Evolutionary conservation across 352 stramenopile species (phyloP), one percentile per base, ranked within the genome.

Genomic region (Pythium rishiriense): DNA sequence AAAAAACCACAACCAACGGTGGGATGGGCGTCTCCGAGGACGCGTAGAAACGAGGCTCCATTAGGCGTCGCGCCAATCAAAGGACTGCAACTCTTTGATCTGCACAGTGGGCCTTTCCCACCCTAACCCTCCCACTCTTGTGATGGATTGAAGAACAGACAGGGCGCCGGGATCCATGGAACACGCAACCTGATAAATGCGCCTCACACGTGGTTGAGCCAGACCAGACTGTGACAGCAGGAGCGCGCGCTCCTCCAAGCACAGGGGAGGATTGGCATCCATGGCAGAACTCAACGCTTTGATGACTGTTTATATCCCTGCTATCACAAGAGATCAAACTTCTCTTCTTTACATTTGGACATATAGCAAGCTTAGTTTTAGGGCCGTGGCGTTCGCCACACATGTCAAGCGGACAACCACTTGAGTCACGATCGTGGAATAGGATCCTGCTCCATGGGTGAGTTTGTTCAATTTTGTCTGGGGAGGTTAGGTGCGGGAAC

Each of bases 81-180:
- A 15, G 5, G 31, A 47, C 49, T 57, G 22, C 64, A 42, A 70
- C 64, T 70, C 37, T 70, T 66, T 70, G 64, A 70, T 70, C 56
- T 47, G 21, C 37, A 70, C 24, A 70, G 63, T 70, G 54, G 63
- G n/a, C 39, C 33, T 37, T 45, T 42, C 17, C 26, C 28, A 52
- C 48, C 58, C 58, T 65, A 65, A 39, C 58, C 58, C 58, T 52
- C 52, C 45, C 43, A 68, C 43, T 68, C 33, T 68, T 52, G 61
- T 68, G 61, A 68, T 68, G 52, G 61, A 68, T 68, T 56, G 41
- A 48, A 31, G 39, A 47, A 15, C 53, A 68, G 45, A 62, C 56
- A 57, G 41, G 52, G 11, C 22, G 39, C 10, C 8, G 31, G 29
- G 31, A 39, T 56, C 29, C 39, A 24, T 42, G 17, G 58, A 67